phyloP scores from a whole-genome alignment of 2,329 filamentous ascomycete species.

The Lachnellula suecica region DNA sequence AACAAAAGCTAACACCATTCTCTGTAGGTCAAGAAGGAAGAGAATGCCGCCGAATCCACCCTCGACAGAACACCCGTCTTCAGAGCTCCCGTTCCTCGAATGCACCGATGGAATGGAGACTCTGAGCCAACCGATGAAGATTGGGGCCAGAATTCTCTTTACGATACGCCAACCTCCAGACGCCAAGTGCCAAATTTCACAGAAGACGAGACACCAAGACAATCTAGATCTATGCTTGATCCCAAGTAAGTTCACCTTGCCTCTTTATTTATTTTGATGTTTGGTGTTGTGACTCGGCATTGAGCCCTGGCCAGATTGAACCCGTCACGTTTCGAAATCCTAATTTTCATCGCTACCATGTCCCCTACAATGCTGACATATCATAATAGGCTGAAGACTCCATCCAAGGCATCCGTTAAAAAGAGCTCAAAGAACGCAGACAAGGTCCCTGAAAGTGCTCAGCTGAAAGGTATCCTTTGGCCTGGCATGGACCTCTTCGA shows the following conservation, averaged over 20 bases:
- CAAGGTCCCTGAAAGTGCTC: conserved; percentile 29
- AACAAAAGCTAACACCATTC: too few relatives aligned
- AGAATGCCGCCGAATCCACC: conserved; percentile 5
- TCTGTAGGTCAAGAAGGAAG: conserved; percentile 16
- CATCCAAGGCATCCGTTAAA: conserved; percentile 14
- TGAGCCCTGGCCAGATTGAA: too few relatives aligned
- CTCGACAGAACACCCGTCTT: conserved; percentile 21
- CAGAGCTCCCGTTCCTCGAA: conserved; percentile 31
- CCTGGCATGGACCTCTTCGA: conserved; percentile 83
- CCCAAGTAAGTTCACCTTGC: conserved; percentile 18
- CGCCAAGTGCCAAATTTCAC: conserved; percentile 26
- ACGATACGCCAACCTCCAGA: conserved; percentile 29
- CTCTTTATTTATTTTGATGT: background rate
- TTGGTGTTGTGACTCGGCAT: too few relatives aligned
- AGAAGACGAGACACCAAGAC: conserved; percentile 8
- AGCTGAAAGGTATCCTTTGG: conserved; percentile 71
- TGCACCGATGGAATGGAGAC: conserved; percentile 29
- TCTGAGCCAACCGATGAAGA: conserved; percentile 11
- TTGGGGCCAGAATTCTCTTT: conserved; percentile 20
- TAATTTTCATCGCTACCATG: too few relatives aligned
- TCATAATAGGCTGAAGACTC: conserved; percentile 23
- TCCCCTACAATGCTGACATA: conserved; percentile 11
- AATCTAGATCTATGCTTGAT: conserved; percentile 12
- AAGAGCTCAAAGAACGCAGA: conserved; percentile 18
- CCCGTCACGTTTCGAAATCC: too few relatives aligned